A percentile compares a stretch with the other conserved stretches of the same genome.
phyloP scores from a whole-genome alignment of 495 filamentous ascomycete genomes.

The Filosporella fistucella region DNA sequence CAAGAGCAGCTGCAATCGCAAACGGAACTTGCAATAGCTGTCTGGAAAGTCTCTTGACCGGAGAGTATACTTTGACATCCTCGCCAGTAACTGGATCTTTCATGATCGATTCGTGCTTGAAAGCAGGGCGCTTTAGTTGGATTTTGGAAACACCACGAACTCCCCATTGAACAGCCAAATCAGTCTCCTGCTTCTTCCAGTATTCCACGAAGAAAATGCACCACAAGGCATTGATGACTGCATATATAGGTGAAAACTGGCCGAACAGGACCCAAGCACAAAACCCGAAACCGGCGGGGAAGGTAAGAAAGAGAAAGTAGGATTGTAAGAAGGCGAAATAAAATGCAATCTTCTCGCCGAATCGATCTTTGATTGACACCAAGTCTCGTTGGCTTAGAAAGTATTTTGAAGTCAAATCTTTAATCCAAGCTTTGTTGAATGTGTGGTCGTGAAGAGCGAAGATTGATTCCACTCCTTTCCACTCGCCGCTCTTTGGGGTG shows the following conservation, averaged over 20 bases:
- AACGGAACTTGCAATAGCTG: constrained; percentile 90
- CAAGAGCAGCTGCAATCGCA: constrained; percentile 61
- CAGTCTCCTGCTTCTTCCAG: constrained; percentile 92
- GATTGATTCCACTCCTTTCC: constrained; percentile 78
- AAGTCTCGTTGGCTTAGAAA: constrained; percentile 74
- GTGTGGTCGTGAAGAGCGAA: constrained; percentile 85
- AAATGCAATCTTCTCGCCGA: constrained; percentile 92
- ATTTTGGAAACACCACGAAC: constrained; percentile 84
- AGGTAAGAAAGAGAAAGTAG: constrained; percentile 81
- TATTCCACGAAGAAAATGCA: constrained; percentile 89
- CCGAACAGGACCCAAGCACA: constrained; percentile 79
- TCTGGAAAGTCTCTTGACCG: constrained; percentile 66
- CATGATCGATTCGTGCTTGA: constrained; percentile 69
- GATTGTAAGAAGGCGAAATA: constrained; percentile 96
- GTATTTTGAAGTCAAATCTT: constrained; percentile 79
- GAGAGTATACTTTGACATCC: constrained; percentile 69
- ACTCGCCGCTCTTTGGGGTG: constrained; percentile 73
- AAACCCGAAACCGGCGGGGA: constrained; percentile 80
- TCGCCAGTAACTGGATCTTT: constrained; percentile 85
- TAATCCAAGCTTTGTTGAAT: constrained; percentile 90
- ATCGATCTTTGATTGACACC: constrained; percentile 76
- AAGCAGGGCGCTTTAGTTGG: constrained; percentile 70
- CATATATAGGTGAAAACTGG: constrained; percentile 79
- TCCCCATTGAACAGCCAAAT: constrained; percentile 88
- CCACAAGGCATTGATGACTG: constrained; percentile 79